Base-by-base conservation (phyloP, 1,139 yeast genomes). In the Blastobotrys arbuscula region DNA sequence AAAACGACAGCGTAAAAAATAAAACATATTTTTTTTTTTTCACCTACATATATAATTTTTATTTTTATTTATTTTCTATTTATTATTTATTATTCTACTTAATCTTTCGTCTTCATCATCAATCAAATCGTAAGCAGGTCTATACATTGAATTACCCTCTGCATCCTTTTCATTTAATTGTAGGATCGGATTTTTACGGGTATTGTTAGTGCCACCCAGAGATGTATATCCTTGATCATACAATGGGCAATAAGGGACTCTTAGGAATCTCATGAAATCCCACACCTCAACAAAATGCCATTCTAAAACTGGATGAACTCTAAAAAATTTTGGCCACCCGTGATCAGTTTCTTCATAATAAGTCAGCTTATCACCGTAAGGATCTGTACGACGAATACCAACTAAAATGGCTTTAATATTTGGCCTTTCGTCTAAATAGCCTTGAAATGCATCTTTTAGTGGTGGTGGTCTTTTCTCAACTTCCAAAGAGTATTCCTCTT, bases 161-260 rank as follows among this genome's bases (percentile, higher is more conserved):
- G 48, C 53, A 15, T 51, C 59, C 5, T 54, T 59, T 20, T 51
- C 55, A 1, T 55, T 65, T 12, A 56, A 56, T 50, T 64, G 62
- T 56, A 85, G 71, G 48, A 68, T 72, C 2, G 92, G 94, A 62
- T 88, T 88, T 35, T 75, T 78, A 2, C 74, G 60, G 0, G 96
- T 88, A 44, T 78, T 77, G 51, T 76, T 67, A 1, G 78, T 69
- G 0, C 95, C 95, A 2, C 96, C 96, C 34, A 88, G 67, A 15
- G 94, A 83, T 1, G 96, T 86, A 60, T 81, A 88, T 0, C 96
- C 96, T 42, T 58, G 54, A 59, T 87, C 95, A 59, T 88, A 88
- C 55, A 88, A 69, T 3, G 59, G 51, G 60, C 96, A 88, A 65
- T 88, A 88, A 1, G 72, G 71, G 20, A 83, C 68, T 28, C 73